Percentiles rank a stretch among this genome's conserved stretches.
These are phyloP conservation scores for Russula virescens DNA, from an alignment of 768 basidiomycete species.

Conservation along the genomic window DNA sequence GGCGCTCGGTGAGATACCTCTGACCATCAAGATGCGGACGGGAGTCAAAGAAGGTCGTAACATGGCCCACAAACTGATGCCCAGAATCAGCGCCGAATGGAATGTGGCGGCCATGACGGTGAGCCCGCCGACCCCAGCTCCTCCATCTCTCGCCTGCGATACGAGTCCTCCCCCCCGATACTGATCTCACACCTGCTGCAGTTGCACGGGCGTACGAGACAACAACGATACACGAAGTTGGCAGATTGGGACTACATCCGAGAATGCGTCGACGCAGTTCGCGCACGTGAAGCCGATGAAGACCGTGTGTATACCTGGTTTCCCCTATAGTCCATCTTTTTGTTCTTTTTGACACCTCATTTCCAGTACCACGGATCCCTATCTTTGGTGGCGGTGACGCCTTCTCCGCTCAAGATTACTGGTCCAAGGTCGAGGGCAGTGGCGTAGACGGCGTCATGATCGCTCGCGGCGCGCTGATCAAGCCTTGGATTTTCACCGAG, in stretches of 20 bases:
- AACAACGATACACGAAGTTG: constrained; percentile 87
- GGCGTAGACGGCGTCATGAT: constrained; percentile 97
- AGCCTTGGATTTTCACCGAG: constrained; percentile 95
- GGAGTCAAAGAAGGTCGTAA: constrained; percentile 89
- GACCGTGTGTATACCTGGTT: constrained; percentile 43
- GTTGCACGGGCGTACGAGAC: constrained; percentile 94
- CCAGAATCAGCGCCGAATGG: constrained; percentile 55
- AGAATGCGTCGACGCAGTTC: constrained; percentile 75
- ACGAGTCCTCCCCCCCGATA: neutral
- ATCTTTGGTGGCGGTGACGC: constrained; percentile 97
- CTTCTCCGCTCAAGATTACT: constrained; percentile 83
- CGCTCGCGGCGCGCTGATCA: constrained; percentile 90
- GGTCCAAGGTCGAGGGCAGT: constrained; percentile 63
- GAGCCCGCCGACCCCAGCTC: constrained; percentile 21
- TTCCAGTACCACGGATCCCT: constrained; percentile 74
- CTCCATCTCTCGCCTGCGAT: neutral
- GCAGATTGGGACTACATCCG: constrained; percentile 97
- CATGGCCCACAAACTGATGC: constrained; percentile 86
- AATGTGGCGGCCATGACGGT: constrained; percentile 51
- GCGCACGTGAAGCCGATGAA: constrained; percentile 63
- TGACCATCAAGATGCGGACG: constrained; percentile 88
- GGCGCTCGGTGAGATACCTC: constrained; percentile 84
- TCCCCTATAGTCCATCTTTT: neutral
- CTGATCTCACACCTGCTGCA: constrained; percentile 30
- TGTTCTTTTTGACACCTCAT: neutral